A percentile compares a stretch with the other conserved stretches of the same genome.
Conservation (phyloP, 2,329 filamentous ascomycete genomes). For the Xylariaceae sp. region DNA sequence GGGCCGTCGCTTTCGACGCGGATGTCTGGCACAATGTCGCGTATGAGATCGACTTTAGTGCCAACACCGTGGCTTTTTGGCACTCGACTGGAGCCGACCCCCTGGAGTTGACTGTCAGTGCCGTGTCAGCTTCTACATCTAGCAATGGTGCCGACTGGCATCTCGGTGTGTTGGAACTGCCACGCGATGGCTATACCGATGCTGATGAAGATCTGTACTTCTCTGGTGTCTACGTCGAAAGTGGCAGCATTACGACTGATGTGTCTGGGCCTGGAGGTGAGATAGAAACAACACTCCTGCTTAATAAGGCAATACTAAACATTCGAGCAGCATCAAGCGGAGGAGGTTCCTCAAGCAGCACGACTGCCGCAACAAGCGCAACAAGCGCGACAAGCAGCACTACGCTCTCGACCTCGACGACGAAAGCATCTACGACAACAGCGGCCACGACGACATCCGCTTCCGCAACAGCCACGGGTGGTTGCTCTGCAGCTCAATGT, state of each 20-base stretch:
- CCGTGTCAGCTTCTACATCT: constrained; percentile 57
- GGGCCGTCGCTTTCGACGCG: constrained; percentile 59
- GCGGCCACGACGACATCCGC: background rate
- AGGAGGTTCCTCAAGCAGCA: constrained; percentile 9
- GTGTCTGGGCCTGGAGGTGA: constrained; percentile 23
- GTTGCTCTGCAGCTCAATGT: constrained; percentile 27
- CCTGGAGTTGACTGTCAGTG: constrained; percentile 57
- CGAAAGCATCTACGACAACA: constrained; percentile 5
- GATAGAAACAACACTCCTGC: background rate
- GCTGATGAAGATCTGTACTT: constrained; percentile 67
- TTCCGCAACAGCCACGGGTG: constrained; percentile 8
- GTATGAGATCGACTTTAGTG: constrained; percentile 68
- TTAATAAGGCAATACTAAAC: background rate
- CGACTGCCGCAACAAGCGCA: constrained; percentile 1
- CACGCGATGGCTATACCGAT: constrained; percentile 53
- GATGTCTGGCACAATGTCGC: constrained; percentile 74
- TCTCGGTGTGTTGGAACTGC: constrained; percentile 65
- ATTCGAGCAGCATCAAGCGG: constrained; percentile 10
- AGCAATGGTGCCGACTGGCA: constrained; percentile 73
- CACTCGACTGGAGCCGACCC: constrained; percentile 62
- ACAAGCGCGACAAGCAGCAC: constrained; percentile 7
- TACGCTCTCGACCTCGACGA: constrained; percentile 13
- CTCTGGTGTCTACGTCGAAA: constrained; percentile 69
- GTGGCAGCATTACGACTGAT: constrained; percentile 41
- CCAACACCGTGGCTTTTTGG: constrained; percentile 64